Percentiles rank a stretch among this genome's conserved stretches.
phyloP scores from a whole-genome alignment of 2,329 filamentous ascomycete genomes.

The Alternaria triticina region DNA sequence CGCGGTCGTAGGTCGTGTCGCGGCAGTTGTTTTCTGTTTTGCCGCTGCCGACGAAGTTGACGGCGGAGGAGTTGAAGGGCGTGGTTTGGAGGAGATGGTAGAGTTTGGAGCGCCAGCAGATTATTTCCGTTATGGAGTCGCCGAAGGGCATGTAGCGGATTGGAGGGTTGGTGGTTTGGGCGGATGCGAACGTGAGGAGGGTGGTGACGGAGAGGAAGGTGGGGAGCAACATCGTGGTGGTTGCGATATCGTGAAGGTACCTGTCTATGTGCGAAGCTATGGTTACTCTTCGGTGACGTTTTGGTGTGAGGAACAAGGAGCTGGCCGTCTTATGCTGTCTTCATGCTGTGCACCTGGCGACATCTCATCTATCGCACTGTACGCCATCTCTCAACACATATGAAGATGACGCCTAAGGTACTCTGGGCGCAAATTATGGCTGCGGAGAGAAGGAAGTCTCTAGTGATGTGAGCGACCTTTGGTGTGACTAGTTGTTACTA shows the following conservation, averaged over 20 bases:
- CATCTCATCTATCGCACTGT: background rate
- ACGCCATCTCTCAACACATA: background rate
- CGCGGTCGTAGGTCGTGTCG: conserved; percentile 50
- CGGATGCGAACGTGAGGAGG: conserved; percentile 10
- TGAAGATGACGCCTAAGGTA: background rate
- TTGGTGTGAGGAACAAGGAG: background rate
- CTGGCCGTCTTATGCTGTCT: background rate
- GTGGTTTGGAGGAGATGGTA: conserved; percentile 52
- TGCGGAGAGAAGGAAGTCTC: background rate
- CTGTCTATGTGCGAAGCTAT: background rate
- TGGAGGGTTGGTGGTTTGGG: conserved; percentile 22
- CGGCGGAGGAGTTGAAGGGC: conserved; percentile 39
- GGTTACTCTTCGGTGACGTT: background rate
- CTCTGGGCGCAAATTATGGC: background rate
- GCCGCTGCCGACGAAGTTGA: conserved; percentile 50
- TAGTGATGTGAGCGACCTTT: background rate
- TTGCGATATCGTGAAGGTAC: background rate
- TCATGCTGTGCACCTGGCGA: background rate
- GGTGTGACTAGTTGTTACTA: background rate
- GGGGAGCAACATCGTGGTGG: conserved; percentile 26
- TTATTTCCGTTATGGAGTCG: conserved; percentile 54
- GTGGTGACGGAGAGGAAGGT: conserved; percentile 19
- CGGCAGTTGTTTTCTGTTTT: conserved; percentile 43
- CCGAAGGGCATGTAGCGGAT: conserved; percentile 53
- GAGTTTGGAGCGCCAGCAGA: conserved; percentile 54